These are phyloP conservation scores for Zychaea mexicana DNA, from an alignment of 371 early-diverging fungal species.

Conservation along the genomic window DNA sequence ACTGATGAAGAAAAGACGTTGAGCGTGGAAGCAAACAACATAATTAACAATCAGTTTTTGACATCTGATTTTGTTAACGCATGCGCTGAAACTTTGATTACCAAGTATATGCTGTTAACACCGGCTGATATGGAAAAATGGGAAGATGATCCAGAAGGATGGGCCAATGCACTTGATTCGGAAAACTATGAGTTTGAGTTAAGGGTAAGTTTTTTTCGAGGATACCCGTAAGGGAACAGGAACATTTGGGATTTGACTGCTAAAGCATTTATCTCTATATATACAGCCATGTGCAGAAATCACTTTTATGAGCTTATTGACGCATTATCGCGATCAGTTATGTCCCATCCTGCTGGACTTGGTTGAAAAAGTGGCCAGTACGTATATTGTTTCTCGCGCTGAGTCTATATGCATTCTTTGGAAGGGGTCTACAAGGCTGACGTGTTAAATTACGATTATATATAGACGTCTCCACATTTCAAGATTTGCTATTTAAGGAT, in stretches of 20 bases:
- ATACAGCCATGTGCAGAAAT: conserved; percentile 82
- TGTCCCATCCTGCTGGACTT: conserved; percentile 68
- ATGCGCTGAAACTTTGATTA: conserved; percentile 71
- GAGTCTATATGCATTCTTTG: too few species aligned
- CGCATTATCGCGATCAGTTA: conserved; percentile 62
- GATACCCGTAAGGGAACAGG: too few species aligned
- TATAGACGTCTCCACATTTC: conserved; percentile 43
- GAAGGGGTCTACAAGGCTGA: background rate
- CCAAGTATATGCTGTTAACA: conserved; percentile 74
- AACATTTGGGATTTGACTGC: background rate
- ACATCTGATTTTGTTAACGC: conserved; percentile 67
- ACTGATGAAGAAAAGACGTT: conserved; percentile 56
- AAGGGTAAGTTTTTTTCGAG: conserved; percentile 49
- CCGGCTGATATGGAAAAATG: conserved; percentile 74
- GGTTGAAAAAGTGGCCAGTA: conserved; percentile 65
- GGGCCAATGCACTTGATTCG: conserved; percentile 77
- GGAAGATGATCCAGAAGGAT: conserved; percentile 89
- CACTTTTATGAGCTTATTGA: conserved; percentile 77
- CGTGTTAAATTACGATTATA: background rate
- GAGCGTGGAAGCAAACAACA: conserved; percentile 51
- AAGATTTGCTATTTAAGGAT: conserved; percentile 74
- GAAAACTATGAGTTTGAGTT: conserved; percentile 89
- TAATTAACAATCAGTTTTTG: conserved; percentile 70
- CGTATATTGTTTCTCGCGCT: conserved; percentile 12
- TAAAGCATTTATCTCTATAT: background rate